Conservation (phyloP, 2,329 filamentous ascomycete species). For the Lasiodiplodia hormozganensis region DNA sequence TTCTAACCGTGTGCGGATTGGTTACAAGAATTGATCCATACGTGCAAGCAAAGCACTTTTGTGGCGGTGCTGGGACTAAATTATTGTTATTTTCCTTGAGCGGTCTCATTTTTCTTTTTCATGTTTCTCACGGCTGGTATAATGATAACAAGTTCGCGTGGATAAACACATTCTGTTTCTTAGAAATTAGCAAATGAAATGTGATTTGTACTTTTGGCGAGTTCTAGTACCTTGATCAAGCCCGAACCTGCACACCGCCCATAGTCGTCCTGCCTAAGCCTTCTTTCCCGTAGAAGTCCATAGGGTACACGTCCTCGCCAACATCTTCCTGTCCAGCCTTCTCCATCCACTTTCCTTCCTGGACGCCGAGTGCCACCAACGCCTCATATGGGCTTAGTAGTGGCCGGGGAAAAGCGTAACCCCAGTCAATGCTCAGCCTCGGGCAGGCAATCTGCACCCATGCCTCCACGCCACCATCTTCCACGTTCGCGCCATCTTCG, state of each 20-base stretch:
- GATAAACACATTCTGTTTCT: too few relatives aligned
- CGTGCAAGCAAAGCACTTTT: too few relatives aligned
- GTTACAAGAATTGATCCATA: too few relatives aligned
- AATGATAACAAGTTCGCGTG: too few relatives aligned
- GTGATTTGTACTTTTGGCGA: too few relatives aligned
- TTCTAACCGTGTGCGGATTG: too few relatives aligned
- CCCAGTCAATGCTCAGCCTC: conserved; percentile 97
- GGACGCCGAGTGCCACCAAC: conserved; percentile 82
- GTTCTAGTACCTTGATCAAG: too few relatives aligned
- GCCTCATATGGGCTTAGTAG: conserved; percentile 95
- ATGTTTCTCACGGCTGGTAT: too few relatives aligned
- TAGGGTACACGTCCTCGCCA: conserved; percentile 77
- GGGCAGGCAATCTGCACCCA: conserved; percentile 99
- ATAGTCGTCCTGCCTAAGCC: conserved; percentile 79
- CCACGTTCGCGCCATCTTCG: conserved; percentile 26
- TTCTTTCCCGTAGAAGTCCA: conserved; percentile 97
- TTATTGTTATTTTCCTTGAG: too few relatives aligned
- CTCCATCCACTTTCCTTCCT: conserved; percentile 73
- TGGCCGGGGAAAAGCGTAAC: conserved; percentile 90
- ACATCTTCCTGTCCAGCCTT: conserved; percentile 38
- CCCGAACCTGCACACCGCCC: background rate
- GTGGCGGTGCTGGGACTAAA: too few relatives aligned
- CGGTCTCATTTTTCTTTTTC: too few relatives aligned
- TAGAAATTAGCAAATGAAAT: background rate
- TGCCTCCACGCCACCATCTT: conserved; percentile 77